Base-by-base conservation (phyloP, 1,139 yeast genomes). In the Hansenula anomala region DNA sequence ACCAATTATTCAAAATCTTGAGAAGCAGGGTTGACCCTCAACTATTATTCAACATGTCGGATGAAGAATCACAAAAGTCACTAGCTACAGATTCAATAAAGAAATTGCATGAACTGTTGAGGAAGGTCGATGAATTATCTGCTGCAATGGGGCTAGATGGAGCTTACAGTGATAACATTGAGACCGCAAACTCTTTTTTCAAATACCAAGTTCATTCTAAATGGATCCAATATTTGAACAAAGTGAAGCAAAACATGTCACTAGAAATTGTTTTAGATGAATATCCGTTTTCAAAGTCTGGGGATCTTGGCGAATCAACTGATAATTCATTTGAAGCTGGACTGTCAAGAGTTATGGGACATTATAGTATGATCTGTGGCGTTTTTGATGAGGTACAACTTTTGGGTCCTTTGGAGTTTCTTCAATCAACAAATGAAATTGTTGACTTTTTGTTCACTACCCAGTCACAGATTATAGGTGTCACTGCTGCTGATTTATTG, bases 81-180 rank as follows among this genome's bases (percentile, higher is more conserved):
- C 25, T 19, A 4, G 18, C 38, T 6, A n/a, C 23, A 7, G n/a
- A 6, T 7, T 33, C 49, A 6, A 30, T 42, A 17, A 39, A 42
- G 4, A 46, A 43, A 9, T 45, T 61, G 10, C 22, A 28, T 1
- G 28, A 37, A 4, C 42, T 61, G 2, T 53, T 72, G 14, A 30
- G 33, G 1, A 37, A 57, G 35, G 71, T 70, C 12, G 62, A 58
- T 18, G 38, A 42, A 1, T 42, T 72, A 12, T 69, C 77, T 0
- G 39, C 44, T 2, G 28, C 44, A 3, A 39, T 73, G 32, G 63
- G 57, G 0, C 48, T 66, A n/a, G 60, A 58, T 2, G 74, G 73
- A 1, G 70, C 66, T 0, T 67, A 64, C 49, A 73, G 67, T 3
- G 66, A 66, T 30, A 63, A 68, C 12, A 59, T 69, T 23, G 67